Evolutionary conservation across 345 rosid genomes (phyloP), one percentile per base, ranked within the genome.

Genomic region (Pistacia vera): DNA sequence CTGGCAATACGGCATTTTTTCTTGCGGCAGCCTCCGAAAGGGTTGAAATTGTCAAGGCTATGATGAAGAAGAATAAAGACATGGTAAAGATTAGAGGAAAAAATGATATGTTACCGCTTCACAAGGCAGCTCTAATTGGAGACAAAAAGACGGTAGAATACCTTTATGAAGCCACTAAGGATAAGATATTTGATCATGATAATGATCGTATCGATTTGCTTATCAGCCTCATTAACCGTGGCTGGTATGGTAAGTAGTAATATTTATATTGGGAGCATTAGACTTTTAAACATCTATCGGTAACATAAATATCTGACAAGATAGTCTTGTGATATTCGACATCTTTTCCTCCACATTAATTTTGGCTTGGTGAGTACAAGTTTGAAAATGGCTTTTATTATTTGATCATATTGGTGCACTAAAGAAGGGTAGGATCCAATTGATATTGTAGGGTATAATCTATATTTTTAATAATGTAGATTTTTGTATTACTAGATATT

Each of bases 51-150:
- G 78, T 70, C 11, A 1, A 61, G 59, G 44, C 10, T 1, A 62
- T 74, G 70, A 35, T 79, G 28, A 3, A 63, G 11, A 68, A 17
- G 14, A 62, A 63, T 11, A 1, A 10, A 0, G 46, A 41, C n/a
- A 14, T 79, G 28, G 60, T 51, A 51, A 54, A 14, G 9, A 9
- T 17, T 2, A 25, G 30, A 5, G 46, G 7, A 1, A 1, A 1
- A 0, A 0, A 11, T 9, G 46, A 4, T 1, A 18, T 54, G 62
- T 69, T 69, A 18, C 73, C 73, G 1, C 17, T 79, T 54, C 30
- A 58, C 36, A 59, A 59, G 65, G 82, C 82, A 3, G 55, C 81
- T 48, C 12, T 68, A 13, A 8, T 14, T 3, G 81, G 81, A 0
- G 65, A 62, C 55, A 11, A 41, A 12, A 22, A 11, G 13, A 52